Evolutionary conservation across 2,329 filamentous ascomycete species (phyloP).

Genomic region (Fusarium floridanum): DNA sequence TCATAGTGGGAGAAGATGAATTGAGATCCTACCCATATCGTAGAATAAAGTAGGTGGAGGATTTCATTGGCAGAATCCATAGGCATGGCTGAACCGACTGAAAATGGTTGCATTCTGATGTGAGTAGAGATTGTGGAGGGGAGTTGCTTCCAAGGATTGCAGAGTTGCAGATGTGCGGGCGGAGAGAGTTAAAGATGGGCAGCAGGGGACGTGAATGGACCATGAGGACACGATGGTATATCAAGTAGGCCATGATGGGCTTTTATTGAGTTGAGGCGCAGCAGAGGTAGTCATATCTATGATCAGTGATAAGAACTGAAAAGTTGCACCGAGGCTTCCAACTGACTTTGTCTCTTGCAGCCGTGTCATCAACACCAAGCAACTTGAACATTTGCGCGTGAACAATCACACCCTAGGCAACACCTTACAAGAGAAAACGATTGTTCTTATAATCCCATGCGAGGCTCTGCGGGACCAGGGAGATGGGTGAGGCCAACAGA

Average conservation of each 20-base stretch:
- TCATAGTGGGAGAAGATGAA: not conserved
- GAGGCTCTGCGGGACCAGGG: not conserved
- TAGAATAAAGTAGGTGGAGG: not conserved
- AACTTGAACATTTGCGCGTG: not conserved
- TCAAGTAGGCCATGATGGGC: not conserved
- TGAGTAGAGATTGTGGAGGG: not conserved
- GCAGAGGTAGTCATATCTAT: not conserved
- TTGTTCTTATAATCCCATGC: not conserved
- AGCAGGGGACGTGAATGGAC: not conserved
- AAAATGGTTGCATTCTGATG: not conserved
- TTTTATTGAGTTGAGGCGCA: not conserved
- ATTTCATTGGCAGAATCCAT: not conserved
- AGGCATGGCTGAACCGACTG: not conserved
- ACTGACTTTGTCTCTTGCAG: not conserved
- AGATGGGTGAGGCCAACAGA: not conserved
- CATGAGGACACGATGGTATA: not conserved
- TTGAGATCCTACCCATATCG: not conserved
- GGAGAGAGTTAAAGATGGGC: not conserved
- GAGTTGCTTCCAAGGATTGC: not conserved
- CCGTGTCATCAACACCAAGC: not conserved
- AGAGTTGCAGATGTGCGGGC: not conserved
- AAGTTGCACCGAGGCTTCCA: not conserved
- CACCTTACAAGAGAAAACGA: not conserved
- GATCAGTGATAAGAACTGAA: not conserved
- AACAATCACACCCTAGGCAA: not conserved